Conservation (phyloP, 169 alveolate species). For the Plasmodium sp. region DNA sequence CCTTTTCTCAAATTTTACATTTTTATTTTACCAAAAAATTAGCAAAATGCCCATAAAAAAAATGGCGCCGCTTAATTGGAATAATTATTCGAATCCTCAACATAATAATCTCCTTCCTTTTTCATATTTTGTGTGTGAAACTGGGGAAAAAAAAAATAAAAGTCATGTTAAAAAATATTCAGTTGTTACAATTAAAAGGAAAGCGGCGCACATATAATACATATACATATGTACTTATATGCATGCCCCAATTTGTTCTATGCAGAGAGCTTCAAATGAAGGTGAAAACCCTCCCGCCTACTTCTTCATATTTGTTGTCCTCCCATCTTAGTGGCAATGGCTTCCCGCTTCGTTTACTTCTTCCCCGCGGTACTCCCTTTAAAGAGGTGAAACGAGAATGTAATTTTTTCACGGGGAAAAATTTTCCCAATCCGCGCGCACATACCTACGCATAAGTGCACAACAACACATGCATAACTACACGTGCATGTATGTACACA, state of each 20-base stretch:
- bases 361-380: conserved; percentile 2
- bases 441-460: not conserved
- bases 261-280: not conserved
- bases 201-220: not conserved
- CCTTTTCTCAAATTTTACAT: not conserved
- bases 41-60: not conserved
- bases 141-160: conserved; percentile 21
- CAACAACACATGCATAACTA: not conserved
- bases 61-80: not conserved
- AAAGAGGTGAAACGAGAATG: not conserved
- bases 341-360: conserved; percentile 9
- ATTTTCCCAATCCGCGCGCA: not conserved
- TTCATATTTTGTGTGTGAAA: conserved; percentile 41
- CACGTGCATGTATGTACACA: not conserved
- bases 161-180: not conserved
- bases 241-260: not conserved
- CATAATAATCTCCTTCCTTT: conserved; percentile 54
- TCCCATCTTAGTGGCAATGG: conserved; percentile 8
- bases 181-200: not conserved
- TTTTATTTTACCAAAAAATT: not conserved
- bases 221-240: not conserved
- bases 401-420: not conserved
- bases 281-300: not conserved
- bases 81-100: conserved; percentile 8
- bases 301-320: conserved; percentile 33